Conservation (phyloP, 2,329 filamentous ascomycete species). For the Anisogramma anomala region DNA sequence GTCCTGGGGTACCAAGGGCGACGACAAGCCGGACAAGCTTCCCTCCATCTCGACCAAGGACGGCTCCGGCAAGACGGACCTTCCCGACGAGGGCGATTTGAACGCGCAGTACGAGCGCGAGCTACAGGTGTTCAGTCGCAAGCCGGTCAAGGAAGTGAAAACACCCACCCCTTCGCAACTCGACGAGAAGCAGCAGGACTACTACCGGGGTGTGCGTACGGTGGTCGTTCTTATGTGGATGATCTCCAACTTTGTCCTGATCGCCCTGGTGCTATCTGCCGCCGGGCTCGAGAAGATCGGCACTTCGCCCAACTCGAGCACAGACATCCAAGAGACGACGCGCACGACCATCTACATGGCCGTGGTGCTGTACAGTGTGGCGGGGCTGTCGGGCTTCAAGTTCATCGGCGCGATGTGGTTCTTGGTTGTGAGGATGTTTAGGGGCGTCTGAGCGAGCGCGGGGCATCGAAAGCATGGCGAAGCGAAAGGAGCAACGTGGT, state of each 20-base stretch:
- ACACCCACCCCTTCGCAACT: slow-evolving; percentile 40
- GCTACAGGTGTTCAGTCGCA: slow-evolving; percentile 58
- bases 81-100: slow-evolving; percentile 88
- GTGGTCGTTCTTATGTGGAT: slow-evolving; percentile 92
- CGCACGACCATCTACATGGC: slow-evolving; percentile 74
- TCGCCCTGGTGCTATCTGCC: slow-evolving; percentile 74
- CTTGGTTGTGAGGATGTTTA: slow-evolving; percentile 77
- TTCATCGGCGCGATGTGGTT: slow-evolving; percentile 88
- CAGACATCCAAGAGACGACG: slow-evolving; percentile 26
- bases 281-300: slow-evolving; percentile 64
- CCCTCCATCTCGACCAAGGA: slow-evolving; percentile 83
- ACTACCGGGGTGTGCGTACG: slow-evolving; percentile 92
- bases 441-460: slow-evolving; percentile 41
- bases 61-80: slow-evolving; percentile 80
- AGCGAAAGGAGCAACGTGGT: too few relatives aligned
- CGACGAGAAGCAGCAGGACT: slow-evolving; percentile 86
- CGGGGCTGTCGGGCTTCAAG: slow-evolving; percentile 70
- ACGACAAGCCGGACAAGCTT: slow-evolving; percentile 87
- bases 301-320: slow-evolving; percentile 1
- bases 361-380: slow-evolving; percentile 81
- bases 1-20: slow-evolving; percentile 95
- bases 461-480: neutral
- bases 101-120: slow-evolving; percentile 92
- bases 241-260: slow-evolving; percentile 84
- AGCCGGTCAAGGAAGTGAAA: slow-evolving; percentile 62